Conservation (phyloP, 2,329 filamentous ascomycete species). For the Sarocladiaceae sp. region DNA sequence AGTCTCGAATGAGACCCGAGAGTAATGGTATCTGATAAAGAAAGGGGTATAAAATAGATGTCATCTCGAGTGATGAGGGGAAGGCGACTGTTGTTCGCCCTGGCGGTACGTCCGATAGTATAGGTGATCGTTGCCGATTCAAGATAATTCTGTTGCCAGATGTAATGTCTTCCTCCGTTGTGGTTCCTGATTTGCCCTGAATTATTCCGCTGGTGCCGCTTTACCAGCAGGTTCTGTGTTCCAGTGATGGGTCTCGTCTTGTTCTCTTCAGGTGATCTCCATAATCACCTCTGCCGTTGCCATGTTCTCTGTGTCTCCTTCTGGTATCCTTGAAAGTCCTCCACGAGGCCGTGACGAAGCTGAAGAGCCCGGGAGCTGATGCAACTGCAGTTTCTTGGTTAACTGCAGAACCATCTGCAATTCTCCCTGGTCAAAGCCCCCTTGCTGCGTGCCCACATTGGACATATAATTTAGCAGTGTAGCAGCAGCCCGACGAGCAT, state of each 20-base stretch:
- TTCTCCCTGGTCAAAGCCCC: constrained; percentile 70
- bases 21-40: too few species aligned
- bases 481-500: constrained; percentile 75
- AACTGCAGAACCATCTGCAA: constrained; percentile 72
- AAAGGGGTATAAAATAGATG: too few species aligned
- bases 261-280: constrained; percentile 21
- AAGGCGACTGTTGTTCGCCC: too few species aligned
- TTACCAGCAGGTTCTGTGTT: neutral
- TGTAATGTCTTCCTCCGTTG: constrained; percentile 8
- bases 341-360: constrained; percentile 26
- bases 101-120: too few species aligned
- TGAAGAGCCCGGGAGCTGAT: constrained; percentile 35
- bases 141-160: constrained; percentile 9
- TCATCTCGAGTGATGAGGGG: too few species aligned
- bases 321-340: constrained; percentile 48
- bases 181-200: neutral
- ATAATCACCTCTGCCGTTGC: constrained; percentile 20
- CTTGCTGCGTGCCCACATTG: constrained; percentile 51
- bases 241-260: neutral
- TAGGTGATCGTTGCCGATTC: constrained; percentile 6
- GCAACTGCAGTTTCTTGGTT: constrained; percentile 76
- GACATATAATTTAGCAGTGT: constrained; percentile 78
- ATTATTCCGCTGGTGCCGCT: neutral
- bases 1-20: too few species aligned
- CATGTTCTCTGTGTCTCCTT: constrained; percentile 48